Percentiles rank a stretch among this genome's conserved stretches.
Conservation (phyloP, 2,329 filamentous ascomycete genomes). For the Monilinia vaccinii-corymbosi region DNA sequence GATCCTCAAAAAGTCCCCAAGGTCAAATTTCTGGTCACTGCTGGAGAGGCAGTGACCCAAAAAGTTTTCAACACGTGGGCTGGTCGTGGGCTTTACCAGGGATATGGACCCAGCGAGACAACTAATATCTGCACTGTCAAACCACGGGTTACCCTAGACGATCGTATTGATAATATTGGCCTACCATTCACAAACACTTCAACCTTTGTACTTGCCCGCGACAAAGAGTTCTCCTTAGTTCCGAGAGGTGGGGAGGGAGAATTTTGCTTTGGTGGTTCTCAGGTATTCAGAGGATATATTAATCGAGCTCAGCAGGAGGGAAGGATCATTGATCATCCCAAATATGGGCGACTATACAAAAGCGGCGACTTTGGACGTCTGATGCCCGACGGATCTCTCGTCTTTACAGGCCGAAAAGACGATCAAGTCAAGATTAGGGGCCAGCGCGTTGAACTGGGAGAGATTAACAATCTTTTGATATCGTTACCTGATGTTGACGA, state of each 20-base stretch:
- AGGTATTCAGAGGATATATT: slow-evolving; percentile 69
- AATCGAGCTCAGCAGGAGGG: slow-evolving; percentile 51
- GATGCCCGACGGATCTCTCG: slow-evolving; percentile 64
- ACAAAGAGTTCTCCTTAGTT: slow-evolving; percentile 41
- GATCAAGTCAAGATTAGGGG: slow-evolving; percentile 77
- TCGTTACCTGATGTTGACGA: slow-evolving; percentile 44
- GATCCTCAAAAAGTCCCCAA: slow-evolving; percentile 57
- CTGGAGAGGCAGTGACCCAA: slow-evolving; percentile 70
- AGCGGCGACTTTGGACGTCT: slow-evolving; percentile 77
- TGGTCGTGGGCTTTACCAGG: slow-evolving; percentile 60
- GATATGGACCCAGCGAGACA: slow-evolving; percentile 77
- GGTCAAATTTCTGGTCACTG: slow-evolving; percentile 69
- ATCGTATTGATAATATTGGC: slow-evolving; percentile 69
- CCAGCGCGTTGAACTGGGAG: slow-evolving; percentile 68
- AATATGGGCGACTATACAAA: slow-evolving; percentile 66
- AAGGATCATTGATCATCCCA: slow-evolving; percentile 61
- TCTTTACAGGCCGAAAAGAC: slow-evolving; percentile 65
- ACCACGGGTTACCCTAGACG: slow-evolving; percentile 43
- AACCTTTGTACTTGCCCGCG: slow-evolving; percentile 31
- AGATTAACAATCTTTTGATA: slow-evolving; percentile 59
- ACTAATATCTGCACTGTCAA: slow-evolving; percentile 81
- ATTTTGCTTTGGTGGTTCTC: slow-evolving; percentile 77
- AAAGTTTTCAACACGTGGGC: slow-evolving; percentile 64
- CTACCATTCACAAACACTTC: slow-evolving; percentile 67
- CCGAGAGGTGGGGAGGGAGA: slow-evolving; percentile 70